Evolutionary conservation across 768 basidiomycete genomes (phyloP).

Genomic region (Infundibulicybe gibba): DNA sequence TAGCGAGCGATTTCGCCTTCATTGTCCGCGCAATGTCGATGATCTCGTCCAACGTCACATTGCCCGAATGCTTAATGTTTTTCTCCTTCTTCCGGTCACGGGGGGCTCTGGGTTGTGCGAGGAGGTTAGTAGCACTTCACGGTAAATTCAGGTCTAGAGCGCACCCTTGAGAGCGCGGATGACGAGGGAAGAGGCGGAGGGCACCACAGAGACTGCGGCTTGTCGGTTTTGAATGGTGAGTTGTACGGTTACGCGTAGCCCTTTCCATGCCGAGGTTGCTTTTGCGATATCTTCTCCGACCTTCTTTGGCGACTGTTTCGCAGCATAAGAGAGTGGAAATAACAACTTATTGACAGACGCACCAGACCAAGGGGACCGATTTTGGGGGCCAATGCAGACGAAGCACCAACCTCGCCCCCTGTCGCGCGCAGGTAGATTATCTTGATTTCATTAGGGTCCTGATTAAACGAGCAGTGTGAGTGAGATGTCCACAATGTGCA

Average conservation of each 20-base stretch:
- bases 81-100: constrained; percentile 99
- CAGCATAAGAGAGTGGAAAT: constrained; percentile 9
- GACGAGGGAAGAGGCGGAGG: constrained; percentile 95
- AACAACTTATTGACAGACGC: constrained; percentile 8
- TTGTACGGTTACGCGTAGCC: constrained; percentile 98
- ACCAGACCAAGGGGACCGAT: constrained; percentile 99
- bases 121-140: background rate
- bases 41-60: constrained; percentile 92
- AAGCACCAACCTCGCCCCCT: constrained; percentile 99
- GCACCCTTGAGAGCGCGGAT: constrained; percentile 96
- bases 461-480: constrained; percentile 9
- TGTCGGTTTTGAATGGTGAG: constrained; percentile 99
- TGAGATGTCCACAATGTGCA: constrained; percentile 1
- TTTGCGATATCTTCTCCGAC: constrained; percentile 99
- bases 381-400: constrained; percentile 97
- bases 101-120: constrained; percentile 74
- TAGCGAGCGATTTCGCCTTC: constrained; percentile 91
- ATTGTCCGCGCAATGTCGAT: constrained; percentile 95
- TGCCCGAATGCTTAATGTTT: constrained; percentile 98
- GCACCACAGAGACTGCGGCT: constrained; percentile 94
- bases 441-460: constrained; percentile 98
- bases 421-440: constrained; percentile 98
- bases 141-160: constrained; percentile 13
- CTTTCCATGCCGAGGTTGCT: constrained; percentile 97
- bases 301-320: constrained; percentile 92